Evolutionary conservation across 176 grass and related monocot genomes (phyloP), one percentile per base, ranked within the genome.

Genomic region (Hyparrhenia diplandra): DNA sequence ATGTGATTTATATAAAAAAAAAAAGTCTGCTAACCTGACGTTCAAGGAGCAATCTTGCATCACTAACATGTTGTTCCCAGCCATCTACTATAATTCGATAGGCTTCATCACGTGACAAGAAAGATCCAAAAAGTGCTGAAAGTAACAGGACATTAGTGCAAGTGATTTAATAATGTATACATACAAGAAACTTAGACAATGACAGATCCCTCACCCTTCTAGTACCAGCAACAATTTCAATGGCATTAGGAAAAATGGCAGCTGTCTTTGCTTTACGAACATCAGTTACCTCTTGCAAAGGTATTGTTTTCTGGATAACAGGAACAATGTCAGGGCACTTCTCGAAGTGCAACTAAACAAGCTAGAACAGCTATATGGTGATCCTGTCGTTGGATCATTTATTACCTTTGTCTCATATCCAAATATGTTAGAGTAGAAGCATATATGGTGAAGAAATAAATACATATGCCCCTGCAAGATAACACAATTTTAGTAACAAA

Each of bases 61-160:
- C 85, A 78, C 77, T 87, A 71, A 65, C 75, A 87, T 93, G 87
- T 62, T 92, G 97, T 57, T 77, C 79, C 91, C 93, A 99, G 31
- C 80, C 81, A 86, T 96, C 93, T 80, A 88, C 74, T 69, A 99
- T 93, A 80, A 96, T 73, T 64, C 60, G 82, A 86, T 81, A 96
- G 4, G 93, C 93, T 86, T 96, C 97, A 78, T 99, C 93, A 11
- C 97, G 93, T 60, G 87, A 85, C 69, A 99, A 82, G 69, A 99
- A 99, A 77, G 97, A 99, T 85, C 93, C 97, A 93, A 99, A 99
- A 94, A 96, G 80, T 93, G 82, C 93, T 99, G 91, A 65, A 86
- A 79, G 69, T 80, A 88, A 79, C 61, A 8, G 25, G 67, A 42
- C 18, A 83, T 86, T 10, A 83, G 84, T 29, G 30, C 69, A 52